Percentiles rank a stretch among this genome's conserved stretches.
These are phyloP conservation scores for Colletotrichum incanum DNA, from an alignment of 2,329 filamentous ascomycete genomes.

Conservation along the genomic window DNA sequence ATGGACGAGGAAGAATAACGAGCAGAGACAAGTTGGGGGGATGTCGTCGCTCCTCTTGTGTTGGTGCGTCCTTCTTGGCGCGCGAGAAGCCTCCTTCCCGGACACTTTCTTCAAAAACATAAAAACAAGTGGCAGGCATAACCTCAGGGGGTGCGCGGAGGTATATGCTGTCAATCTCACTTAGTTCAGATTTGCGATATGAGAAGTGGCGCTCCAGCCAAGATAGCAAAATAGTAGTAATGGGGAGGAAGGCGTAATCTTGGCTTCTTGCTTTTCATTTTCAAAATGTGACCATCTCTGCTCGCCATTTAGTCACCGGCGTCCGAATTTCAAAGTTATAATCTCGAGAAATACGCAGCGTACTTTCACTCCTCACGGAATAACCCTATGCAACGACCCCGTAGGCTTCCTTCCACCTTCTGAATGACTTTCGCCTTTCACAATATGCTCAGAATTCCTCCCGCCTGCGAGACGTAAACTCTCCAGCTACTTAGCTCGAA, in stretches of 20 bases:
- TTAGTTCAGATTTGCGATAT: not conserved
- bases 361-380: too few species aligned
- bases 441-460: not conserved
- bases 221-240: not conserved
- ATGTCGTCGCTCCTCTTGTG: not conserved
- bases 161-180: not conserved
- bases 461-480: not conserved
- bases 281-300: not conserved
- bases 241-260: not conserved
- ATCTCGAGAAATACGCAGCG: too few species aligned
- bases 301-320: not conserved
- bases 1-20: too few species aligned
- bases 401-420: too few species aligned
- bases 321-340: too few species aligned
- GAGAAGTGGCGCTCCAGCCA: not conserved
- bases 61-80: not conserved
- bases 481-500: too few species aligned
- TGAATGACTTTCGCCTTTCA: too few species aligned
- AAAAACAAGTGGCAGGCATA: not conserved
- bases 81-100: not conserved
- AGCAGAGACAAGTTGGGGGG: not conserved
- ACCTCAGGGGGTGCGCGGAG: not conserved
- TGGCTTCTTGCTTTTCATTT: not conserved
- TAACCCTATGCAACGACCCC: too few species aligned
- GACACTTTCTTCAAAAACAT: not conserved